Base-by-base conservation (phyloP, 495 filamentous ascomycete species). In the Cetradonia linearis region DNA sequence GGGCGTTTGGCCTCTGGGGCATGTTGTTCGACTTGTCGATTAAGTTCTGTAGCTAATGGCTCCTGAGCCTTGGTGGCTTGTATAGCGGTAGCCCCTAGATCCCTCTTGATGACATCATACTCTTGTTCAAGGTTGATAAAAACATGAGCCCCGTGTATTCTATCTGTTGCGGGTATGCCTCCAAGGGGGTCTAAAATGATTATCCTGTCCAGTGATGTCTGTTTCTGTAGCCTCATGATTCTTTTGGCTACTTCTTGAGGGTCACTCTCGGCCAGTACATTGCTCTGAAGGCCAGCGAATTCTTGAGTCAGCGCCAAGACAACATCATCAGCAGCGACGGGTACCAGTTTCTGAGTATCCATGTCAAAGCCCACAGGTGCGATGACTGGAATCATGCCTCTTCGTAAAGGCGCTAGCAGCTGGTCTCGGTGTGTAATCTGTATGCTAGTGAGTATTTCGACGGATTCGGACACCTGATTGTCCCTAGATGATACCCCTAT, bases 41-140 rank as follows among this genome's bases (percentile, higher is more conserved):
- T 28, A 31, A 34, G 8, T 50, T 18, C 36, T 25, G 46, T 23
- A 30, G 20, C 16, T n/a, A 34, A 25, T 31, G 37, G 23, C 27
- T 42, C 25, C 34, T 53, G 46, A 18, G 25, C 27, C 5, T 14
- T 44, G 25, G 34, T 27, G 7, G 28, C 10, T 49, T n/a, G 25
- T 25, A 31, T 4, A 46, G 7, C 8, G n/a, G 38, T 30, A 47
- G 63, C 60, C 16, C 66, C 63, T 11, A 98, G 75, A 60, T 89
- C 80, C 1, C 77, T 67, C 55, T 77, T 72, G 36, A 95, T 86
- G 34, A 78, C 76, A 3, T 77, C 71, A 67, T 84, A 95, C 64
- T 99, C 91, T 67, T 97, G 90, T 68, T 95, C 87, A 66, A 99
- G 79, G 65, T 99, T 99, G 70, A 99, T 80, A 70, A 96, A 99